These are phyloP conservation scores for Metschnikowia amazonensis DNA, from an alignment of 805 yeast genomes.

Conservation along the genomic window DNA sequence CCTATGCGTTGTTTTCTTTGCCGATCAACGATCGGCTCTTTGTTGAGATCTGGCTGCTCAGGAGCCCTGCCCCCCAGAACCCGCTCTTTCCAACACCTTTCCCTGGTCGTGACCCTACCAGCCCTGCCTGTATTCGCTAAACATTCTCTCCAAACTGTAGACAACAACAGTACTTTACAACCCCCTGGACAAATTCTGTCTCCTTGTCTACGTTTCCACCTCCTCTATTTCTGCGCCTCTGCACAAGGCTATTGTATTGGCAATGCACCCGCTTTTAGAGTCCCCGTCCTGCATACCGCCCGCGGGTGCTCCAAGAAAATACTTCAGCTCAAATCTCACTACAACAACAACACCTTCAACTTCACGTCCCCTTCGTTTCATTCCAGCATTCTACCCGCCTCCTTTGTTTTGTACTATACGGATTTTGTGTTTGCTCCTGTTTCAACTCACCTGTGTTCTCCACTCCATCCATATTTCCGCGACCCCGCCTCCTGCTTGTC, in stretches of 20 bases:
- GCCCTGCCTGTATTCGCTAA: too few relatives aligned
- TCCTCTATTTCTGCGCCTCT: background rate
- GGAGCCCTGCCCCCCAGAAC: too few relatives aligned
- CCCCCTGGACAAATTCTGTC: too few relatives aligned
- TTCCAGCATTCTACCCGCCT: background rate
- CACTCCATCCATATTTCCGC: background rate
- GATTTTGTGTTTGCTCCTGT: background rate
- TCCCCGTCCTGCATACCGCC: background rate
- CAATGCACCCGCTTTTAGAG: background rate
- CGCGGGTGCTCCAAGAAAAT: slow-evolving; percentile 3
- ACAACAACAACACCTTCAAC: slow-evolving; percentile 2
- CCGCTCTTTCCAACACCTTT: too few relatives aligned
- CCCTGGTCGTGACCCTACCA: too few relatives aligned
- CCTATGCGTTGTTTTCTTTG: too few relatives aligned
- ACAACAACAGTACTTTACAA: too few relatives aligned
- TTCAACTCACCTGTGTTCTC: background rate
- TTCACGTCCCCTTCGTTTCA: background rate
- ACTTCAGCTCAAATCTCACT: slow-evolving; percentile 1
- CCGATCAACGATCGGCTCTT: too few relatives aligned
- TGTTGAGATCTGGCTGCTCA: too few relatives aligned
- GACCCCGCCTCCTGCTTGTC: background rate
- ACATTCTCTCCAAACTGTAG: too few relatives aligned
- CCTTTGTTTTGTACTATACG: slow-evolving; percentile 1
- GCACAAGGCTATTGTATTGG: background rate
- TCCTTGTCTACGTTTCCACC: too few relatives aligned